A percentile compares a stretch with the other conserved stretches of the same genome.
phyloP scores from a whole-genome alignment of 805 yeast species.

The Tetrapisispora taiwanensis region DNA sequence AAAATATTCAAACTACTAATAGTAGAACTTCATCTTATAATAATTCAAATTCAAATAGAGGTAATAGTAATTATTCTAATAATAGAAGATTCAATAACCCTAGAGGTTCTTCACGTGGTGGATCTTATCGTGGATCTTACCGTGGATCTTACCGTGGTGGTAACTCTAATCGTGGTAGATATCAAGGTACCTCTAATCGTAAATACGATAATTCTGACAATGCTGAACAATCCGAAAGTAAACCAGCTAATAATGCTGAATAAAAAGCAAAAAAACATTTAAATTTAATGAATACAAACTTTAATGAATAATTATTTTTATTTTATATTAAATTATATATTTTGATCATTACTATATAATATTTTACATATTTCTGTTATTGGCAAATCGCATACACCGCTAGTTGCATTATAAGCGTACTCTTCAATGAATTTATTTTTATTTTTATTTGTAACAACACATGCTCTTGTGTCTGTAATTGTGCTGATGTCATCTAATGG shows the following conservation, averaged over 20 bases:
- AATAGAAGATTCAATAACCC: slow-evolving; percentile 7
- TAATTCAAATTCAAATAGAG: slow-evolving; percentile 1
- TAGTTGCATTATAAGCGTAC: slow-evolving; percentile 50
- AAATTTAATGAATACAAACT: too few species aligned
- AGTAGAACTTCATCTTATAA: background rate
- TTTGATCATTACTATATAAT: slow-evolving; percentile 33
- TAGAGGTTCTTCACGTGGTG: slow-evolving; percentile 15
- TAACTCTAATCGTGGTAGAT: background rate
- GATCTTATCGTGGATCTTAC: background rate
- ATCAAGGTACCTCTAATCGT: slow-evolving; percentile 10
- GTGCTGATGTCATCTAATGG: slow-evolving; percentile 49
- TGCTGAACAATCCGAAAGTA: background rate
- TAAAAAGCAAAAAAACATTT: too few species aligned
- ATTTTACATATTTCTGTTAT: slow-evolving; percentile 57
- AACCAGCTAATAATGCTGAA: background rate
- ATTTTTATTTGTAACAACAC: slow-evolving; percentile 22
- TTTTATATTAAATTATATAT: background rate
- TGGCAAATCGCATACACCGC: slow-evolving; percentile 84
- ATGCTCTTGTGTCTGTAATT: slow-evolving; percentile 57
- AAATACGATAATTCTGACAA: slow-evolving; percentile 5
- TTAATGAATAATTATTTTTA: background rate
- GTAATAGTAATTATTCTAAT: slow-evolving; percentile 8
- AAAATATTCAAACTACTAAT: slow-evolving; percentile 9
- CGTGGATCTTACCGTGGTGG: background rate
- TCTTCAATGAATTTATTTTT: slow-evolving; percentile 11